These are phyloP conservation scores for Nevesoporus exiguus DNA, from an alignment of 768 basidiomycete genomes.

Conservation along the genomic window DNA sequence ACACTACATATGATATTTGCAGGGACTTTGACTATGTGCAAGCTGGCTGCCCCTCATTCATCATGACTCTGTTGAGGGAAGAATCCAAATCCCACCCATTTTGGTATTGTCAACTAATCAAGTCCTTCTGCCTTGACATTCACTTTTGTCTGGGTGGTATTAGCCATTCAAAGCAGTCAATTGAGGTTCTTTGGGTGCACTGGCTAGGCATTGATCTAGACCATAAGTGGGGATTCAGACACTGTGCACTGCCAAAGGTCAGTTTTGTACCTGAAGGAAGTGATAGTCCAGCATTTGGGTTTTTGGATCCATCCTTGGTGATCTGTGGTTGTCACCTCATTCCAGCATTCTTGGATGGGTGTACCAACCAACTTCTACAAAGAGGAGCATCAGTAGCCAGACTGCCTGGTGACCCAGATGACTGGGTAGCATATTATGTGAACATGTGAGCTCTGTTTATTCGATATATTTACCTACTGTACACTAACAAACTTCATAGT, in stretches of 20 bases:
- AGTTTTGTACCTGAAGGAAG: not conserved
- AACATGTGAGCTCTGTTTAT: not conserved
- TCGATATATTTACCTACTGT: not conserved
- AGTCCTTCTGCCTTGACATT: not conserved
- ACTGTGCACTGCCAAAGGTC: not conserved
- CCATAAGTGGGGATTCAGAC: not conserved
- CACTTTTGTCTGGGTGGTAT: not conserved
- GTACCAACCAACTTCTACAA: not conserved
- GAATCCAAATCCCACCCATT: not conserved
- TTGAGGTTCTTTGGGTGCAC: not conserved
- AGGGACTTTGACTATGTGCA: not conserved
- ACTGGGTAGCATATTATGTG: not conserved
- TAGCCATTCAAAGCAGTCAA: not conserved
- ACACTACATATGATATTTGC: not conserved
- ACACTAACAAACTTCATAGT: not conserved
- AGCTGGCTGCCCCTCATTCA: not conserved
- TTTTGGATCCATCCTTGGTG: not conserved
- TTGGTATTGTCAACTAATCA: not conserved
- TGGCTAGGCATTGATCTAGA: not conserved
- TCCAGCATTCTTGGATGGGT: not conserved
- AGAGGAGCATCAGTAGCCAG: not conserved
- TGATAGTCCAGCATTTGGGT: not conserved
- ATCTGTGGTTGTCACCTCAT: not conserved
- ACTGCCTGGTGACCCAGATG: not conserved
- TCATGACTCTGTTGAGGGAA: constrained; percentile 2